Base-by-base conservation (phyloP, 2,329 filamentous ascomycete genomes). In the Xylariaceae sp. region DNA sequence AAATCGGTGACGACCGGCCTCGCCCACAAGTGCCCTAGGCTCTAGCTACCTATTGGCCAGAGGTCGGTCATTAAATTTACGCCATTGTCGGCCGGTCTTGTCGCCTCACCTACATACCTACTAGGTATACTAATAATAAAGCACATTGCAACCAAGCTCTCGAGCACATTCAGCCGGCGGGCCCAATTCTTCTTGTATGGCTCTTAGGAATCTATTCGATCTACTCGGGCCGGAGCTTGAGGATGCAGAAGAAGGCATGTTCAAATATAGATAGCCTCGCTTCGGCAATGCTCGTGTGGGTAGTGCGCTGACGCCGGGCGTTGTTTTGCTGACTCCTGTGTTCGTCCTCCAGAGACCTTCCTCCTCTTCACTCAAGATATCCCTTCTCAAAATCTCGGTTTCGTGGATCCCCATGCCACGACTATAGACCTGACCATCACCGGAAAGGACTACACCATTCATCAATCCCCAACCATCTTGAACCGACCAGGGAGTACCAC, bases 401-500 rank as follows among this genome's bases (percentile, higher is more conserved):
- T 96, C 71, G 74, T 97, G 59, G 86, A 96, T 68, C 76, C 87
- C 15, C 83, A 80, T 59, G 84, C 88, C 9, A 68, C 79, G 1
- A 71, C 74, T 1, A 70, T 96, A 34, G 81, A 89, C 12, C 68
- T 96, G 54, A 78, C 79, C 32, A 79, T 97, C 56, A 82, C 76
- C 51, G 84, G 79, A 51, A 78, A 77, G 49, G 88, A 95, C 65
- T 83, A 90, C 55, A 81, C 80, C 32, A 86, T 97, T 62, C 80
- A 85, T 57, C 94, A 97, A 71, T 95, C 90, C 1, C 92, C 91
- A 0, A 82, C 84, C 9, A 77, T 97, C 9, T 79, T 99, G 1
- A 81, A 84, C 58, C 83, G 91, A 30, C 79, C 82, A 26, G 85
- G 80, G 12, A 87, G 87, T 1, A 91, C 87, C 1, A 91, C 87